Percentiles rank a stretch among this genome's conserved stretches.
Evolutionary conservation across 495 filamentous ascomycete genomes (phyloP).

Genomic region (Lentithecium fluviatile): DNA sequence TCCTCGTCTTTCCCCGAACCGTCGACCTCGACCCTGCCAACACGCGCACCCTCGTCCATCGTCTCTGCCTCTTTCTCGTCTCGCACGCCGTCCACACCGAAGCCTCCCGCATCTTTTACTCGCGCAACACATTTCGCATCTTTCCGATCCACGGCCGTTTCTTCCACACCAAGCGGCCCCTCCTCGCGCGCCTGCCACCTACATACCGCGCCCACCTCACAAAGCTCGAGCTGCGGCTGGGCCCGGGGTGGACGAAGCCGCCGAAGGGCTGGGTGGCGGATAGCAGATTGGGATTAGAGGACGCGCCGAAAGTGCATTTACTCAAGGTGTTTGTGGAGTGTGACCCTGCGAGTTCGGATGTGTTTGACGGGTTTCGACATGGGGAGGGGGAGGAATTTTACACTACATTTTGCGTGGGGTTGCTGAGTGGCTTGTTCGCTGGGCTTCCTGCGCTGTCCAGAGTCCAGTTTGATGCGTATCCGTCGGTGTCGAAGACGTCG

Average conservation of each 20-base stretch:
- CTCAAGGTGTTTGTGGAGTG: constrained; percentile 76
- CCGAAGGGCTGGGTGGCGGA: constrained; percentile 72
- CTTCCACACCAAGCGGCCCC: constrained; percentile 61
- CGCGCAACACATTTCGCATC: constrained; percentile 70
- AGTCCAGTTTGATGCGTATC: constrained; percentile 71
- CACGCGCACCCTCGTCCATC: constrained; percentile 55
- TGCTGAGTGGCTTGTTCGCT: constrained; percentile 60
- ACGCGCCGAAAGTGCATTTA: constrained; percentile 59
- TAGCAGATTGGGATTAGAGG: constrained; percentile 60
- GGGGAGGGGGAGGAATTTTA: constrained; percentile 67
- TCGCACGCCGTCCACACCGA: constrained; percentile 68
- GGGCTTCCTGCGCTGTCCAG: constrained; percentile 59
- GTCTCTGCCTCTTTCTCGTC: constrained; percentile 61
- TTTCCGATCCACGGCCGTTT: constrained; percentile 72
- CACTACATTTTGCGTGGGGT: constrained; percentile 62
- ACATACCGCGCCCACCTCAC: constrained; percentile 65
- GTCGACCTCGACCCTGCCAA: constrained; percentile 72
- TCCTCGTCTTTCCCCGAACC: constrained; percentile 56
- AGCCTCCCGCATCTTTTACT: constrained; percentile 72
- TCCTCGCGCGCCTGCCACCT: constrained; percentile 63
- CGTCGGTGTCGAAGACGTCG: constrained; percentile 32
- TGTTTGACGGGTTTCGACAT: constrained; percentile 71
- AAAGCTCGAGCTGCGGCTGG: constrained; percentile 72
- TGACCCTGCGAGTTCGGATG: constrained; percentile 66
- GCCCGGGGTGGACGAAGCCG: constrained; percentile 76